Evolutionary conservation across 495 filamentous ascomycete genomes (phyloP).

Genomic region (Hypoxylon rickii): DNA sequence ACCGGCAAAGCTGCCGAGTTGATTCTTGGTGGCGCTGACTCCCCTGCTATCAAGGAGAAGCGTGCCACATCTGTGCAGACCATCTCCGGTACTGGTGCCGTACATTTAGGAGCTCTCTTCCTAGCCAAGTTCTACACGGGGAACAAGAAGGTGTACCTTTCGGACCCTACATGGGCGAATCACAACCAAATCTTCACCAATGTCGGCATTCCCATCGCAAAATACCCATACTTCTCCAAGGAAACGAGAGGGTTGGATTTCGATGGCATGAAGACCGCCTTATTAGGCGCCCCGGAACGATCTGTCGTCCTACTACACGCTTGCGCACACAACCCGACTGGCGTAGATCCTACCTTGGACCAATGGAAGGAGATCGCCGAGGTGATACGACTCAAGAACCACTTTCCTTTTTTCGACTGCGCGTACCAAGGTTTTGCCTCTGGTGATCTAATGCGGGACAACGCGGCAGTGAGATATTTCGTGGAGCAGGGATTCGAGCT

Average conservation of each 20-base stretch:
- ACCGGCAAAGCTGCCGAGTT: conserved; percentile 88
- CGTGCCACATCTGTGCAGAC: conserved; percentile 77
- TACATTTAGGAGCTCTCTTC: conserved; percentile 87
- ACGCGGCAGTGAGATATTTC: conserved; percentile 91
- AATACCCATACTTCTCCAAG: conserved; percentile 92
- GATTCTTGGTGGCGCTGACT: conserved; percentile 73
- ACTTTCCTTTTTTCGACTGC: conserved; percentile 98
- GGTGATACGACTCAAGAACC: conserved; percentile 71
- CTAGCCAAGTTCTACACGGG: conserved; percentile 75
- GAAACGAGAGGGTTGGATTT: conserved; percentile 90
- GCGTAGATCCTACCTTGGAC: conserved; percentile 90
- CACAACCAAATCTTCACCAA: conserved; percentile 99
- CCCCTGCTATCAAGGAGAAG: conserved; percentile 81
- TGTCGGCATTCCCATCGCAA: conserved; percentile 73
- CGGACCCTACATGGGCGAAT: conserved; percentile 95
- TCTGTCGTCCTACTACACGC: conserved; percentile 92
- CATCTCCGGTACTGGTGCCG: conserved; percentile 90
- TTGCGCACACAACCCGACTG: conserved; percentile 98
- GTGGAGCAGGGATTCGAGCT: conserved; percentile 94
- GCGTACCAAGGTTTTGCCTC: conserved; percentile 99
- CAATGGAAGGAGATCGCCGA: conserved; percentile 91
- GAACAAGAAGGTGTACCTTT: conserved; percentile 80
- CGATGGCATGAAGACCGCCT: conserved; percentile 74
- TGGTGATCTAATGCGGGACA: conserved; percentile 81
- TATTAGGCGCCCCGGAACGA: conserved; percentile 71